phyloP scores from a whole-genome alignment of 306 rosid species.

The Oemleria cerasiformis region DNA sequence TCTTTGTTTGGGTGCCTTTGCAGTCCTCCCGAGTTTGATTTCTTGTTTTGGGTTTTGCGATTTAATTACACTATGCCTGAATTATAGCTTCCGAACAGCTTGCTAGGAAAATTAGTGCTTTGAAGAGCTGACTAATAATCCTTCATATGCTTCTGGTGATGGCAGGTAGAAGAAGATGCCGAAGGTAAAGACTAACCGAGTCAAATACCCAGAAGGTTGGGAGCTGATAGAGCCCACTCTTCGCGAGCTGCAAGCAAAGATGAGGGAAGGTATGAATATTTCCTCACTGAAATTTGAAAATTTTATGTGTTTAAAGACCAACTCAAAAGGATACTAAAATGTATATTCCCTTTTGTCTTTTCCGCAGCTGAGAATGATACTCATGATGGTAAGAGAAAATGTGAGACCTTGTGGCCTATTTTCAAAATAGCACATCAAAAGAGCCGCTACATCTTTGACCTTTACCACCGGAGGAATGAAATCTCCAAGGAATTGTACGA shows the following conservation, averaged over 20 bases:
- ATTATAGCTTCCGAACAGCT: not conserved
- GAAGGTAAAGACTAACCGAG: slow-evolving; percentile 86
- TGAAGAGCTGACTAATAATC: not conserved
- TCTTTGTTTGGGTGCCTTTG: not conserved
- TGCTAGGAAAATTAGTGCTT: not conserved
- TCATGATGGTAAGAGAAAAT: slow-evolving; percentile 56
- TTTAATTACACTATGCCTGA: not conserved
- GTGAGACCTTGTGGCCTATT: slow-evolving; percentile 54
- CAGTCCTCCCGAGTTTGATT: not conserved
- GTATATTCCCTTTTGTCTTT: not conserved
- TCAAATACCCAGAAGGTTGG: slow-evolving; percentile 94
- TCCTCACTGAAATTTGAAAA: not conserved
- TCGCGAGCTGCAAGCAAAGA: slow-evolving; percentile 87
- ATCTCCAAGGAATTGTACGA: slow-evolving; percentile 49
- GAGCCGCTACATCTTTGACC: slow-evolving; percentile 50
- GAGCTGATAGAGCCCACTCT: slow-evolving; percentile 88
- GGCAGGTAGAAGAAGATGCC: slow-evolving; percentile 68
- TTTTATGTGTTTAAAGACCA: not conserved
- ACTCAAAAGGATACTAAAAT: not conserved
- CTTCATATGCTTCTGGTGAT: slow-evolving; percentile 11
- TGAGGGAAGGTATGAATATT: slow-evolving; percentile 75
- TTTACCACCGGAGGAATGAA: slow-evolving; percentile 48
- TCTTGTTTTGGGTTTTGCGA: not conserved
- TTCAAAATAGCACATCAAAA: slow-evolving; percentile 52
- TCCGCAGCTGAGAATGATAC: slow-evolving; percentile 48